Conservation (phyloP, 495 filamentous ascomycete genomes). For the Aspergillus ellipticus region DNA sequence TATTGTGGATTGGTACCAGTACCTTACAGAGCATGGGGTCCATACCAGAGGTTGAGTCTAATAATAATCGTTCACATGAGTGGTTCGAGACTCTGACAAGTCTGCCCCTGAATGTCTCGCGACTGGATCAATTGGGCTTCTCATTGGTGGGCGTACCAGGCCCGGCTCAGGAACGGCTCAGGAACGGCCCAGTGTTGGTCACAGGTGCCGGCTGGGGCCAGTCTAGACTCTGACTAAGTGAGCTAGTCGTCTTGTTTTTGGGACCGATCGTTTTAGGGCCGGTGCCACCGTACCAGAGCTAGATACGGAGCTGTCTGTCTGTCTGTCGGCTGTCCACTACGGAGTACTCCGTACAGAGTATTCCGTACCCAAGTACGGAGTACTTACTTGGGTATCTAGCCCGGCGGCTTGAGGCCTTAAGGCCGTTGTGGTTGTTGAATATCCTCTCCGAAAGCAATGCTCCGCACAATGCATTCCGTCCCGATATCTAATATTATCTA, state of each 20-base stretch:
- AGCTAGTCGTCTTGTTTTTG: background rate
- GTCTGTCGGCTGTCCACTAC: too few relatives aligned
- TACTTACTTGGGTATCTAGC: too few relatives aligned
- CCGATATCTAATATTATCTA: too few relatives aligned
- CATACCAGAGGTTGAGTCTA: background rate
- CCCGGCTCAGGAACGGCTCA: constrained; percentile 1
- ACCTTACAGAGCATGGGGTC: too few relatives aligned
- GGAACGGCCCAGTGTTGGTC: constrained; percentile 1
- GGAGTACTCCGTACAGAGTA: too few relatives aligned
- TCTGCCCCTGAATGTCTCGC: constrained; percentile 22
- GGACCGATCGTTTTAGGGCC: background rate
- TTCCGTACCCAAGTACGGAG: too few relatives aligned
- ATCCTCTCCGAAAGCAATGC: too few relatives aligned
- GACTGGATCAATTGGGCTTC: background rate
- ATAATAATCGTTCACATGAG: constrained; percentile 6
- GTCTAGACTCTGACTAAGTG: constrained; percentile 1
- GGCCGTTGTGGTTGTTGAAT: too few relatives aligned
- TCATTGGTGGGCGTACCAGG: background rate
- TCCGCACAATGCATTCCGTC: too few relatives aligned
- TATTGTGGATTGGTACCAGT: too few relatives aligned
- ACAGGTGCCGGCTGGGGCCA: background rate
- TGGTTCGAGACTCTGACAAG: constrained; percentile 12
- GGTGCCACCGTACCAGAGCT: background rate
- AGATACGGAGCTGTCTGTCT: background rate
- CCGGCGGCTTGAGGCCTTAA: too few relatives aligned